phyloP scores from a whole-genome alignment of 805 yeast genomes.

The Saccharomycopsis fibuligera region DNA sequence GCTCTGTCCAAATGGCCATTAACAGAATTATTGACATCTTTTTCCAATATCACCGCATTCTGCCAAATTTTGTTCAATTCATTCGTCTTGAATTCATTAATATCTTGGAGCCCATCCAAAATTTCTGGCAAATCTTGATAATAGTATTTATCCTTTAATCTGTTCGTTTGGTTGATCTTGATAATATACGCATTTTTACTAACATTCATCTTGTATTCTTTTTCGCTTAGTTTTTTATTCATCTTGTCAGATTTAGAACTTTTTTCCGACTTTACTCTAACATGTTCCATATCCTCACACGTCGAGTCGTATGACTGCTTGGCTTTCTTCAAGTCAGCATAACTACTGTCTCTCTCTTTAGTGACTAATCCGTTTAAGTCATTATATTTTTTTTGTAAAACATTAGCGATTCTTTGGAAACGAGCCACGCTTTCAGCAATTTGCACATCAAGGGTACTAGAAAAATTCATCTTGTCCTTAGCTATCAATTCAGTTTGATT shows the following conservation, averaged over 20 bases:
- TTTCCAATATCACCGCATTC: constrained; percentile 58
- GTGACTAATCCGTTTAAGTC: constrained; percentile 53
- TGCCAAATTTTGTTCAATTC: constrained; percentile 64
- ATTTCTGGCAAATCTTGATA: constrained; percentile 92
- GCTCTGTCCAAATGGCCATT: constrained; percentile 40
- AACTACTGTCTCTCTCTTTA: constrained; percentile 40
- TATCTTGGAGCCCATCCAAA: constrained; percentile 75
- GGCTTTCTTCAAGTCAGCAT: constrained; percentile 52
- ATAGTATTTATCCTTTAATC: constrained; percentile 86
- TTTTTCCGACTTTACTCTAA: constrained; percentile 62
- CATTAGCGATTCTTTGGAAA: constrained; percentile 47
- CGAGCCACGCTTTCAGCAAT: constrained; percentile 55
- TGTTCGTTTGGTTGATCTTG: constrained; percentile 75
- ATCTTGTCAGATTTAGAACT: constrained; percentile 36
- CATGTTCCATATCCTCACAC: constrained; percentile 74
- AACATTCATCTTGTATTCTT: constrained; percentile 74
- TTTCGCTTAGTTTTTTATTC: constrained; percentile 43
- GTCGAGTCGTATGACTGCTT: constrained; percentile 76
- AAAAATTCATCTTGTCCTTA: constrained; percentile 53
- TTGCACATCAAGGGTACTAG: constrained; percentile 52
- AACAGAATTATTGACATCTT: constrained; percentile 39
- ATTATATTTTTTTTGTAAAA: constrained; percentile 49
- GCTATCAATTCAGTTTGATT: constrained; percentile 78
- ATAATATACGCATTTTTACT: constrained; percentile 82
- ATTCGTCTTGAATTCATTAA: constrained; percentile 72